Evolutionary conservation across 805 yeast genomes (phyloP).

Genomic region (Candida railenensis): DNA sequence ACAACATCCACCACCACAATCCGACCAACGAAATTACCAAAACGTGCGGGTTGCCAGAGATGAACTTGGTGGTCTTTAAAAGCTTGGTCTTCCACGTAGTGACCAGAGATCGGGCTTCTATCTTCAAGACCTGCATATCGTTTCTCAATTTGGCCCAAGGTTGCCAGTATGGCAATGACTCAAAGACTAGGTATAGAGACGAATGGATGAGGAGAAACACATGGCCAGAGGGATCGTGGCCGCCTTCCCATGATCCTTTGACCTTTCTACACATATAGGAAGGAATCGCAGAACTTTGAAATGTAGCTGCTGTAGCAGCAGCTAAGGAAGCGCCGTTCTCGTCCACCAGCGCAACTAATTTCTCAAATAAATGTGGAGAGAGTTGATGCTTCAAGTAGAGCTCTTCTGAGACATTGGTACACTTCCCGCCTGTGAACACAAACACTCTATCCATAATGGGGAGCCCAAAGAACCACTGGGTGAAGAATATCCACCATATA

Average conservation of each 20-base stretch:
- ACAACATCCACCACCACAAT: slow-evolving; percentile 84
- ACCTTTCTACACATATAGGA: slow-evolving; percentile 35
- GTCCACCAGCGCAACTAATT: not conserved
- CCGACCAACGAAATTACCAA: slow-evolving; percentile 23
- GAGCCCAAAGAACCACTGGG: slow-evolving; percentile 83
- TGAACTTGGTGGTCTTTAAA: slow-evolving; percentile 6
- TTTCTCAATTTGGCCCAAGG: slow-evolving; percentile 18
- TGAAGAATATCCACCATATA: slow-evolving; percentile 78
- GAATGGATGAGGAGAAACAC: slow-evolving; percentile 74
- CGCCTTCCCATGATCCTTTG: slow-evolving; percentile 75
- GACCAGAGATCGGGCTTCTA: not conserved
- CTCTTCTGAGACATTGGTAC: slow-evolving; percentile 36
- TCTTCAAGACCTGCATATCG: not conserved
- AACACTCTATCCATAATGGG: slow-evolving; percentile 91
- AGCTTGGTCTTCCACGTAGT: slow-evolving; percentile 2
- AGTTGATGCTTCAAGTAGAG: slow-evolving; percentile 8
- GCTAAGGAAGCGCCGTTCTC: slow-evolving; percentile 1
- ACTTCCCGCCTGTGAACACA: slow-evolving; percentile 77
- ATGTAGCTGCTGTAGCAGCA: not conserved
- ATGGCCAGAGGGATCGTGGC: slow-evolving; percentile 97
- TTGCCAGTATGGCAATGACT: slow-evolving; percentile 45
- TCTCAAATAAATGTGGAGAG: slow-evolving; percentile 12
- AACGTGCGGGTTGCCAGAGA: slow-evolving; percentile 24
- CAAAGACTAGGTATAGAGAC: slow-evolving; percentile 64
- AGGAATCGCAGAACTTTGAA: slow-evolving; percentile 20